Base-by-base conservation (phyloP, 2,329 filamentous ascomycete species). In the Phyllosticta citriasiana region DNA sequence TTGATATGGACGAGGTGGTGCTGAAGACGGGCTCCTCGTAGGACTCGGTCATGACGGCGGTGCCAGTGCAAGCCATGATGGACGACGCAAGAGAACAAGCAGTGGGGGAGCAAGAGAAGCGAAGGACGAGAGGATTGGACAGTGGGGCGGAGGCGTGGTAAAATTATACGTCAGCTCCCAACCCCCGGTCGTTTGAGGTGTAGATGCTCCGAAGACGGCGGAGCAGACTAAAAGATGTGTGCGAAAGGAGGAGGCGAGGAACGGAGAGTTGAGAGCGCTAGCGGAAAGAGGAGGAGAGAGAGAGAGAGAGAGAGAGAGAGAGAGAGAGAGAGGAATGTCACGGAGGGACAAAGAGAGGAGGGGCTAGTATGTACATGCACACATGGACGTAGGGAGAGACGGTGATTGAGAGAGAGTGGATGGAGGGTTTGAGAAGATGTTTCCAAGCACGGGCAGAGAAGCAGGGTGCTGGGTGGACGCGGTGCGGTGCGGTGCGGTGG, bases 1-100 rank as follows among this genome's bases (percentile, higher is more conserved):
- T 71, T 58, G 66, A 53, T 24, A 70, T 73, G 50, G 72, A 69
- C 53, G 77, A 77, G 24, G 70, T 68, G 50, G 73, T 67, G 40
- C 76, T 73, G 33, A 74, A 65, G 6, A 73, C 67, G 22, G 76
- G 77, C 67, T 79, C 78, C 65, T 80, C 78, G 63, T 76, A 67
- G 60, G 67, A 72, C 59, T 73, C 69, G 35, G 68, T 69, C 53
- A 68, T 64, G 53, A 67, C 40, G 27, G 64, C 58, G 27, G 62
- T 64, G 33, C 55, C 56, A 26, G 62, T 64, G 59, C 64, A 69
- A 50, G 66, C 65, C 72, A 74, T 74, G 51, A 50, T 54, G 57
- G 40, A 50, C 35, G 35, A 19, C 8, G 55, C 22, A 9, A 50
- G 35, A 52, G 24, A 51, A 14, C 14, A 25, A 12, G 19, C 10